These are phyloP conservation scores for Sclerotinia glacialis DNA, from an alignment of 2,329 filamentous ascomycete species.

Conservation along the genomic window DNA sequence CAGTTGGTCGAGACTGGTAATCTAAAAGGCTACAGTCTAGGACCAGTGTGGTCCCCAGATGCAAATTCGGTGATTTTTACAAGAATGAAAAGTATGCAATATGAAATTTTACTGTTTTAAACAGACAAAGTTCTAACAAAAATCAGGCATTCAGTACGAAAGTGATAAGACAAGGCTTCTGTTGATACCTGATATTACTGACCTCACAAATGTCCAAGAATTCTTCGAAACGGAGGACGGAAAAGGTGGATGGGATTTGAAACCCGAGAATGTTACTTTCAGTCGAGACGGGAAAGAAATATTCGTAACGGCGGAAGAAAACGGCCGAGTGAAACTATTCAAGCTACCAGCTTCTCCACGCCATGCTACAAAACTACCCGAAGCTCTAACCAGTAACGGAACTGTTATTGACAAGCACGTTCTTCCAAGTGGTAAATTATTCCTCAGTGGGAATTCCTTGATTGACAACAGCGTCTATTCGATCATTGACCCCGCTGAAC, in stretches of 20 bases:
- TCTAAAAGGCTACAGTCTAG: conserved; percentile 61
- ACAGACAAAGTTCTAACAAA: background rate
- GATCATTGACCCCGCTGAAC: conserved; percentile 46
- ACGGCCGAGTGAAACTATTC: conserved; percentile 62
- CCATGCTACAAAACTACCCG: conserved; percentile 49
- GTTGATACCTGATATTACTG: conserved; percentile 58
- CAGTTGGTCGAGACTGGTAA: conserved; percentile 55
- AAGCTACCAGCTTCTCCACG: conserved; percentile 55
- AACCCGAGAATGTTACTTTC: conserved; percentile 57
- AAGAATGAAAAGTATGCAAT: conserved; percentile 61
- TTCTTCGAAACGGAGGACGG: conserved; percentile 61
- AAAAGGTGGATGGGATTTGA: conserved; percentile 60
- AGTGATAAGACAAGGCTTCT: conserved; percentile 71
- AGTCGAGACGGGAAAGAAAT: conserved; percentile 59
- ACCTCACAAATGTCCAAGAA: conserved; percentile 57
- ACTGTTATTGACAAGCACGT: conserved; percentile 53
- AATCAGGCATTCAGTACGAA: conserved; percentile 63
- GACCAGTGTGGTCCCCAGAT: conserved; percentile 71
- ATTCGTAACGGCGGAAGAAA: conserved; percentile 71
- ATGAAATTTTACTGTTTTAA: background rate
- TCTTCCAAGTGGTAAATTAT: conserved; percentile 52
- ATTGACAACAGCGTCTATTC: conserved; percentile 71
- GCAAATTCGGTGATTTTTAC: conserved; percentile 72
- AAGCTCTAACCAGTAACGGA: conserved; percentile 51
- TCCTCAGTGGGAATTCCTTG: conserved; percentile 66